Evolutionary conservation across 2,329 filamentous ascomycete genomes (phyloP).

Genomic region (Davidsoniella neocaledoniae): DNA sequence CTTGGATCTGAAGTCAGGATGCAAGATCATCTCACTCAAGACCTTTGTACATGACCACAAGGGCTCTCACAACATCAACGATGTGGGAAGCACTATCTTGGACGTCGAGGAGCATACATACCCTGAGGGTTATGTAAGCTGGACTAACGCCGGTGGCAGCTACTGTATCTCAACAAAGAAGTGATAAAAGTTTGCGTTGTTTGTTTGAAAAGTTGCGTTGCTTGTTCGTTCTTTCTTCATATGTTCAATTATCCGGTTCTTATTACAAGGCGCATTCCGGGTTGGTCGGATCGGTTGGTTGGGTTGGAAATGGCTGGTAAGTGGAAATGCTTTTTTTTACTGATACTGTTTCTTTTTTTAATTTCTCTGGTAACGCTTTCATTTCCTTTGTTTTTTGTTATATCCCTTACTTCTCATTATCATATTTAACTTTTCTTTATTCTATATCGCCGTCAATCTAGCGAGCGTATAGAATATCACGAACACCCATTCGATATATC

Average conservation of each 20-base stretch:
- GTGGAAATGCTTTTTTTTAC: no score
- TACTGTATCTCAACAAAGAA: slow-evolving; percentile 85
- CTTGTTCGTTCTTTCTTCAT: not conserved
- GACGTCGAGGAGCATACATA: slow-evolving; percentile 50
- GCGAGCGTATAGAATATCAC: no score
- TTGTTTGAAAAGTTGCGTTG: not conserved
- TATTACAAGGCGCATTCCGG: no score
- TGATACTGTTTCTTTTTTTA: no score
- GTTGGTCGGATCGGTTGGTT: not conserved
- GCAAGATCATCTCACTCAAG: slow-evolving; percentile 79
- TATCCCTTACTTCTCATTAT: no score
- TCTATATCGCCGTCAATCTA: no score
- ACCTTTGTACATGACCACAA: slow-evolving; percentile 74
- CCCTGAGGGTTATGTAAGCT: slow-evolving; percentile 66
- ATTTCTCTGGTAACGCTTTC: no score
- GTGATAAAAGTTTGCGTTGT: slow-evolving; percentile 15
- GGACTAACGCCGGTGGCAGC: slow-evolving; percentile 67
- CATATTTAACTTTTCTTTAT: no score
- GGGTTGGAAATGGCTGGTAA: not conserved
- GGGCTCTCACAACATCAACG: slow-evolving; percentile 59
- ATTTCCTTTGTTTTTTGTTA: no score
- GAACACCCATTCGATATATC: no score
- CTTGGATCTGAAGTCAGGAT: slow-evolving; percentile 79
- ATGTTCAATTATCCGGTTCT: not conserved
- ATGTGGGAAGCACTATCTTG: slow-evolving; percentile 68